These are phyloP conservation scores for Streptanthus diversifolius DNA, from an alignment of 345 rosid species.

Conservation along the genomic window DNA sequence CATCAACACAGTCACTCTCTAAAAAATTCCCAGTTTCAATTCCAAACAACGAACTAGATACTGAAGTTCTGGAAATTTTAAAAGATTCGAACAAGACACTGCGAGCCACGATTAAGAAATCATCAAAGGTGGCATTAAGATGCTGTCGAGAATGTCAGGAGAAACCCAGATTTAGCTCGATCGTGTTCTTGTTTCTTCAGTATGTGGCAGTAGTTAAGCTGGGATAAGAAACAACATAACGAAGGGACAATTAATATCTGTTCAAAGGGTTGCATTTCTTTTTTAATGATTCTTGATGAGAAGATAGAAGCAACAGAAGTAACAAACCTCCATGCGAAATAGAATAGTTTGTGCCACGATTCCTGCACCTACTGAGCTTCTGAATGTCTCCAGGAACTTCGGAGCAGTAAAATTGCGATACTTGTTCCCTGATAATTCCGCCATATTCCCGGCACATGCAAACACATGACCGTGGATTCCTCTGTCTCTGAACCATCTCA, in stretches of 20 bases:
- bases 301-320: neutral
- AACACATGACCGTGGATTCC: conserved; percentile 89
- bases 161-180: conserved; percentile 56
- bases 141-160: conserved; percentile 54
- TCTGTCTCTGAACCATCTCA: conserved; percentile 73
- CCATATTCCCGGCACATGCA: conserved; percentile 85
- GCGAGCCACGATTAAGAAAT: neutral
- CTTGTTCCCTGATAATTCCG: conserved; percentile 67
- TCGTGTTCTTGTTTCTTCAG: conserved; percentile 58
- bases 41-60: conserved; percentile 9
- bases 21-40: neutral
- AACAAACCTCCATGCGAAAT: conserved; percentile 85
- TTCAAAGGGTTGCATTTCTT: neutral
- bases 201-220: conserved; percentile 71
- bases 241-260: conserved; percentile 2
- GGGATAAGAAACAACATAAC: conserved; percentile 31
- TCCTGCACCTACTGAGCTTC: conserved; percentile 85
- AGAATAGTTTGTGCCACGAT: conserved; percentile 75
- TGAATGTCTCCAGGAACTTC: conserved; percentile 58
- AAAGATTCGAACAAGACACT: neutral
- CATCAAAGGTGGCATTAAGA: conserved; percentile 17
- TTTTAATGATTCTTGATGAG: neutral
- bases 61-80: neutral
- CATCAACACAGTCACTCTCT: neutral
- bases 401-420: conserved; percentile 50